Percentiles rank a stretch among this genome's conserved stretches.
These are phyloP conservation scores for Eucalyptus cloeziana DNA, from an alignment of 345 rosid genomes.

Conservation along the genomic window DNA sequence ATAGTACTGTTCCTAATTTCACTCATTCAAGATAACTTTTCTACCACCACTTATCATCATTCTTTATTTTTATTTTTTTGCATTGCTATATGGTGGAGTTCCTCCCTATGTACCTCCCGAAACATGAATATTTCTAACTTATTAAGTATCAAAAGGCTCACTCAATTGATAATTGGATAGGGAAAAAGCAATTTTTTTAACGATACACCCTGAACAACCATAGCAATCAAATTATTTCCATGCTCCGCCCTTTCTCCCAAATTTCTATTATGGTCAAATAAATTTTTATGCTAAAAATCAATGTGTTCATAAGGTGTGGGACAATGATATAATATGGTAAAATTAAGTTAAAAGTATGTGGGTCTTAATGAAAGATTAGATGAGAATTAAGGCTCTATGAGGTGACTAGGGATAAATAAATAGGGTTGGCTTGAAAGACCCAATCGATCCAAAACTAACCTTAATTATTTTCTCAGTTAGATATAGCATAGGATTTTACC, in stretches of 20 bases:
- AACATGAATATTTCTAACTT: too few species aligned
- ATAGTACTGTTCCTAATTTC: neutral
- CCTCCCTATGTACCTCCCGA: neutral
- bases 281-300: neutral
- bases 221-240: neutral
- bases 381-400: neutral
- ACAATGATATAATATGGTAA: too few species aligned
- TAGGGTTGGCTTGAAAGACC: neutral
- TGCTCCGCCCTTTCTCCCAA: neutral
- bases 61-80: too few species aligned
- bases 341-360: too few species aligned
- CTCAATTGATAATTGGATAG: neutral
- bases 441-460: neutral
- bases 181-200: too few species aligned
- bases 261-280: neutral
- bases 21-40: neutral
- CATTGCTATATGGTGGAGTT: neutral
- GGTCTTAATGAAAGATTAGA: neutral
- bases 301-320: neutral
- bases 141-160: neutral
- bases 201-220: neutral
- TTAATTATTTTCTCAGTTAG: too few species aligned
- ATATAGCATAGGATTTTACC: too few species aligned
- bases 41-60: neutral
- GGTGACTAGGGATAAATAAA: neutral